Evolutionary conservation across 805 yeast species (phyloP).

Genomic region (Metschnikowia cerradonensis): DNA sequence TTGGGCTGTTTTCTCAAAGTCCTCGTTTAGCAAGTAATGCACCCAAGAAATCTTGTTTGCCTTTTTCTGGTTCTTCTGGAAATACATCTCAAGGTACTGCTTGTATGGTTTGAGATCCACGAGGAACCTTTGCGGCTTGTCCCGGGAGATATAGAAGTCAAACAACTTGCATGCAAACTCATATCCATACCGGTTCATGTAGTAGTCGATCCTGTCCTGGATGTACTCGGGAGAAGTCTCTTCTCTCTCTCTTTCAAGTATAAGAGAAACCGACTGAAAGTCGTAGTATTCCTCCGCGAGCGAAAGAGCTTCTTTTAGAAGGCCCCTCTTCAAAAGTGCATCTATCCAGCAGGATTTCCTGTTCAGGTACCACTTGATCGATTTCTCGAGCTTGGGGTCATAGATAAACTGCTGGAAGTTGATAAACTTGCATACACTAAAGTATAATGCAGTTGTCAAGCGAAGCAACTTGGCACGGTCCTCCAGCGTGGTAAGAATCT

Average conservation of each 20-base stretch:
- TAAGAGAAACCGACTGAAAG: conserved; percentile 57
- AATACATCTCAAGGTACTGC: conserved; percentile 47
- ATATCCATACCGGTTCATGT: conserved; percentile 61
- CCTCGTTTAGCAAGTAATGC: conserved; percentile 49
- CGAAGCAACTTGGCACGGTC: conserved; percentile 21
- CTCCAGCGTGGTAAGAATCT: conserved; percentile 13
- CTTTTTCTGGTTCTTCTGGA: conserved; percentile 37
- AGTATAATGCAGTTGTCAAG: conserved; percentile 31
- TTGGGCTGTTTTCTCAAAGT: conserved; percentile 48
- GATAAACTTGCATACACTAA: conserved; percentile 33
- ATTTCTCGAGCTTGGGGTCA: conserved; percentile 25
- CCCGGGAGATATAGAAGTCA: conserved; percentile 49
- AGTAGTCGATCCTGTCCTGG: conserved; percentile 39
- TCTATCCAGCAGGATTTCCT: conserved; percentile 53
- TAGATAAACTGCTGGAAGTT: conserved; percentile 28
- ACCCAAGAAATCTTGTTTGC: conserved; percentile 70
- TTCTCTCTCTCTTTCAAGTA: conserved; percentile 33
- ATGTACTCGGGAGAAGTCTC: conserved; percentile 16
- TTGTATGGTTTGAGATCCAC: conserved; percentile 53
- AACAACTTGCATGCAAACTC: conserved; percentile 65
- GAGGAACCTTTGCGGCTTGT: conserved; percentile 51
- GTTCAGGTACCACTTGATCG: conserved; percentile 30
- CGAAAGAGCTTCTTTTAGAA: conserved; percentile 50
- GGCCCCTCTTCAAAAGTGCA: conserved; percentile 47
- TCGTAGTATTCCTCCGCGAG: conserved; percentile 68